A percentile compares a stretch with the other conserved stretches of the same genome.
Conservation (phyloP, 345 rosid genomes). For the Kernera saxatilis region DNA sequence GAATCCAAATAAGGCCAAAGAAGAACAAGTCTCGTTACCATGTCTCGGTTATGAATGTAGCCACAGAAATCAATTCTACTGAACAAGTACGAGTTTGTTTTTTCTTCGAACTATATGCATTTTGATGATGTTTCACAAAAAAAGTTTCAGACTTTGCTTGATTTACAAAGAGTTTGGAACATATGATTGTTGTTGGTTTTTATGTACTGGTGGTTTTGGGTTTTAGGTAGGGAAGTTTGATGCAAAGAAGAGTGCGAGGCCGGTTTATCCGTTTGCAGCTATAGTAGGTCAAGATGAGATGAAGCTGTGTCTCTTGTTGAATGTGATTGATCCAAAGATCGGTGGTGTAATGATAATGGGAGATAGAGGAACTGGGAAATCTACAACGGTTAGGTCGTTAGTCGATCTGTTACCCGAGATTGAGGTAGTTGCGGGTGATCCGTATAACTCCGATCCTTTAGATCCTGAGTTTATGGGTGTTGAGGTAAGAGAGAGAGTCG, state of each 20-base stretch:
- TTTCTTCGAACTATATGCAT: background rate
- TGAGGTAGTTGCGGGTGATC: constrained; percentile 73
- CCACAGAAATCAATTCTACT: constrained; percentile 64
- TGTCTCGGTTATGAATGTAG: constrained; percentile 59
- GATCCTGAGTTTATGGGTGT: constrained; percentile 94
- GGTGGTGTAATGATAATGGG: constrained; percentile 99
- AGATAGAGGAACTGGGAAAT: constrained; percentile 91
- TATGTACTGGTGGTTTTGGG: constrained; percentile 1
- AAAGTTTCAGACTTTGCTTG: constrained; percentile 7
- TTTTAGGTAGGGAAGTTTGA: constrained; percentile 52
- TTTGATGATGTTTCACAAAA: background rate
- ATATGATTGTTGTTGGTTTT: background rate
- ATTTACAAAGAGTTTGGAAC: background rate
- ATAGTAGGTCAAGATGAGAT: constrained; percentile 99
- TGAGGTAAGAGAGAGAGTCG: constrained; percentile 65
- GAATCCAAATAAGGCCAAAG: constrained; percentile 44
- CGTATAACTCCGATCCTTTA: constrained; percentile 85
- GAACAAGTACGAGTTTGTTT: constrained; percentile 44
- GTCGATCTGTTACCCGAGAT: constrained; percentile 91
- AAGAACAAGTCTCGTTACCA: constrained; percentile 51
- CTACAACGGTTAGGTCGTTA: constrained; percentile 87
- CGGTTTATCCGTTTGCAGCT: constrained; percentile 94
- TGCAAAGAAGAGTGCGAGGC: constrained; percentile 74
- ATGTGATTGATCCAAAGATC: constrained; percentile 94
- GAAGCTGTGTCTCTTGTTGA: constrained; percentile 84